These are phyloP conservation scores for Ocimum tenuiflorum DNA, from an alignment of 257 asterid genomes.

Conservation along the genomic window DNA sequence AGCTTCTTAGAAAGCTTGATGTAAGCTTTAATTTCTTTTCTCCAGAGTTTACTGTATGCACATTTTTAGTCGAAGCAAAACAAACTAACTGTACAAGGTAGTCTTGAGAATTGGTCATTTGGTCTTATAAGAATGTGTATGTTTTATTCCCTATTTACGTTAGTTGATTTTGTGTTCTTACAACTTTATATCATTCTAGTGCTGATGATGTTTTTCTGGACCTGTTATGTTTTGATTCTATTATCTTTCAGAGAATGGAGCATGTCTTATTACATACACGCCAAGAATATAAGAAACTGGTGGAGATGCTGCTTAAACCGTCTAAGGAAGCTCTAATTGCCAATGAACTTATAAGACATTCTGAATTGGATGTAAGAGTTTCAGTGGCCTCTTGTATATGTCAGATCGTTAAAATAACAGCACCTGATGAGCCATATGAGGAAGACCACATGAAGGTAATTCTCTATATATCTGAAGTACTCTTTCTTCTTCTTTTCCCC, in stretches of 20 bases:
- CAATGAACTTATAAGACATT: slow-evolving; percentile 1
- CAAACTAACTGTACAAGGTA: neutral
- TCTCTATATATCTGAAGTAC: neutral
- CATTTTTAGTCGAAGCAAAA: neutral
- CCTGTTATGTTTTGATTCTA: neutral
- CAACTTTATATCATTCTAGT: neutral
- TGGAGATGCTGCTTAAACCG: neutral
- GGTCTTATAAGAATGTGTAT: neutral
- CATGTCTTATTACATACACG: neutral
- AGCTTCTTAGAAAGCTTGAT: slow-evolving; percentile 13
- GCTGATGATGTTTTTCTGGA: neutral
- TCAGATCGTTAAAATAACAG: slow-evolving; percentile 19
- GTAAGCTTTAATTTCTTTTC: neutral
- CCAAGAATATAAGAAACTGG: neutral
- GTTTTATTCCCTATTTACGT: slow-evolving; percentile 3
- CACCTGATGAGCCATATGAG: slow-evolving; percentile 17
- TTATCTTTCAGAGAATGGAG: slow-evolving; percentile 10
- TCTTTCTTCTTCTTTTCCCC: too few relatives aligned
- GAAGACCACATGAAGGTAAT: slow-evolving; percentile 18
- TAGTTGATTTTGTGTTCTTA: neutral
- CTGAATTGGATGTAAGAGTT: slow-evolving; percentile 19
- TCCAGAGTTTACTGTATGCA: neutral
- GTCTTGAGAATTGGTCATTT: neutral
- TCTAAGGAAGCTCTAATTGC: slow-evolving; percentile 13
- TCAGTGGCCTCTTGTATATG: slow-evolving; percentile 16